Evolutionary conservation across 2,329 filamentous ascomycete genomes (phyloP), one percentile per base, ranked within the genome.

Genomic region (Fusarium sp.): DNA sequence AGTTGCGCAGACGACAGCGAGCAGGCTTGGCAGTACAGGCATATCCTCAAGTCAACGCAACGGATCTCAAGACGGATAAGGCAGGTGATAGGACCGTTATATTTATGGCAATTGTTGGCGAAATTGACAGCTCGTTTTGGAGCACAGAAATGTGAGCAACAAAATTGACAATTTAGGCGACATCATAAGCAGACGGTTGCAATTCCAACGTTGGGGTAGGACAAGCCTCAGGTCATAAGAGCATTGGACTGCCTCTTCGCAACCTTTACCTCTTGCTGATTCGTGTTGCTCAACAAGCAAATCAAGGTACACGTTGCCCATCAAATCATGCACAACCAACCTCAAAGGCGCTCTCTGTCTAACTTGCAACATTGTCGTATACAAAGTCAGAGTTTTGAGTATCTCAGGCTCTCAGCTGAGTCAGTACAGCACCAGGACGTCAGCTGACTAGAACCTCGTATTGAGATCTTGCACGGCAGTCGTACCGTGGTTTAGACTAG

Each of bases 361-460:
- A 42, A 51, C 31, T n/a, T 37, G 34, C n/a, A n/a, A 37, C 34
- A 37, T n/a, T 37, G 34, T 12, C 34, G 18, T 18, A 37, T 37
- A 37, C 7, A 14, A 7, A 31, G 30, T 31, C 23, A 18, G 7
- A 41, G 31, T 23, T 34, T 41, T 41, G 25, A 13, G 18, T 7
- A 41, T 48, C n/a, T n/a, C n/a, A n/a, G n/a, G n/a, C n/a, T n/a
- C 45, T 51, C 55, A 46, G 31, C 49, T 48, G 50, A 52, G 50
- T 69, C 45, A 55, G 30, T 42, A 39, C 31, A 58, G 21, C 18
- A 39, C 25, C 30, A 23, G n/a, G 18, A 34, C 30, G 53, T 51
- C 49, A 67, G 58, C 42, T 67, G 56, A 69, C 66, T 63, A 23
- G 25, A 37, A 26, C n/a, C 65, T 69, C 50, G 44, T 56, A 45